Conservation (phyloP, 495 filamentous ascomycete species). For the Xylaria flabelliformis region DNA sequence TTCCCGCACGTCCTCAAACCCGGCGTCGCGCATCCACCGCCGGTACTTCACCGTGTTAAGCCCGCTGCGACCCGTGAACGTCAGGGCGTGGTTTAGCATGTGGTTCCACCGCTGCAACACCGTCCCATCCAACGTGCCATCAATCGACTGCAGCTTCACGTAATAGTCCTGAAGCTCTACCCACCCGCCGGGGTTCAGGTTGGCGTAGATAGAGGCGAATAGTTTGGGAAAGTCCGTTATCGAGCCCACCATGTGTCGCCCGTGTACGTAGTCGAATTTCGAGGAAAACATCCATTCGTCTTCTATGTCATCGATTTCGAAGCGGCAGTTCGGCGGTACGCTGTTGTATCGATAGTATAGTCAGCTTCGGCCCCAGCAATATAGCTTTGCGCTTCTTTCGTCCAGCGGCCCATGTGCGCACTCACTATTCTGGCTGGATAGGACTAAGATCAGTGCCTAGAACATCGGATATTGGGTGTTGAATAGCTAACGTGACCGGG, state of each 20-base stretch:
- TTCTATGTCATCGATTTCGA: slow-evolving; percentile 60
- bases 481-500: not conserved
- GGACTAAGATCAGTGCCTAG: slow-evolving; percentile 57
- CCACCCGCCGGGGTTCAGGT: slow-evolving; percentile 57
- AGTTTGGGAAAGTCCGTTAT: slow-evolving; percentile 52
- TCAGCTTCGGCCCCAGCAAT: not conserved
- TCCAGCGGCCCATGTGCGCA: not conserved
- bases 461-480: slow-evolving; percentile 34
- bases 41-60: slow-evolving; percentile 36
- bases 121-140: slow-evolving; percentile 38
- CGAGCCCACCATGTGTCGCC: slow-evolving; percentile 50
- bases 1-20: slow-evolving; percentile 54
- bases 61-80: slow-evolving; percentile 36
- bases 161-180: slow-evolving; percentile 57
- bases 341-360: not conserved
- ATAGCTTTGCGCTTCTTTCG: not conserved
- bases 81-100: slow-evolving; percentile 38
- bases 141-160: slow-evolving; percentile 40
- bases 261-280: slow-evolving; percentile 59
- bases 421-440: slow-evolving; percentile 53
- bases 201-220: slow-evolving; percentile 49
- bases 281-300: slow-evolving; percentile 54
- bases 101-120: slow-evolving; percentile 42
- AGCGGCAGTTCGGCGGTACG: slow-evolving; percentile 55
- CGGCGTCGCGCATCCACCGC: slow-evolving; percentile 43